phyloP scores from a whole-genome alignment of 768 basidiomycete genomes.

The Suillus lakei region DNA sequence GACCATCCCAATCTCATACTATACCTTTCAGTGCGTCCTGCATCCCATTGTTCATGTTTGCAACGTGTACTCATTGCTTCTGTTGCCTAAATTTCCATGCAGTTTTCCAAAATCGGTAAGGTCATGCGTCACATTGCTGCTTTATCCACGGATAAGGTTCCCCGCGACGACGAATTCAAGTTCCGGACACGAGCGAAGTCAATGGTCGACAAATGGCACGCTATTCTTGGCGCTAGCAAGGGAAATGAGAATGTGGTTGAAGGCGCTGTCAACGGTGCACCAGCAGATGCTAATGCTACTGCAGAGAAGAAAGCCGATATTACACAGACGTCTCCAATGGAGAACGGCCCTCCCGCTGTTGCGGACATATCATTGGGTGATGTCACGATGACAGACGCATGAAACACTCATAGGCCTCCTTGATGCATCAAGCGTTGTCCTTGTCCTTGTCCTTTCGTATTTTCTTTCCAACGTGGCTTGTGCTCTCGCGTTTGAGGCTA shows the following conservation, averaged over 20 bases:
- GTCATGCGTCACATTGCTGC: slow-evolving; percentile 68
- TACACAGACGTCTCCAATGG: slow-evolving; percentile 23
- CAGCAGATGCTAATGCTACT: slow-evolving; percentile 23
- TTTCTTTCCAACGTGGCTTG: slow-evolving; percentile 6
- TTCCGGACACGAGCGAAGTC: slow-evolving; percentile 54
- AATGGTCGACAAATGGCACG: slow-evolving; percentile 53
- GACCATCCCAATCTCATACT: slow-evolving; percentile 74
- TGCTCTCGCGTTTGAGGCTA: slow-evolving; percentile 1
- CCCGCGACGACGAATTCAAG: slow-evolving; percentile 56
- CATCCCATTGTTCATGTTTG: slow-evolving; percentile 13
- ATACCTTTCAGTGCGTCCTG: slow-evolving; percentile 60
- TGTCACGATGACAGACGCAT: slow-evolving; percentile 48
- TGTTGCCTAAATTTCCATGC: slow-evolving; percentile 11
- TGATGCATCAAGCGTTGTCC: slow-evolving; percentile 4
- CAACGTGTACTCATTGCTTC: slow-evolving; percentile 12
- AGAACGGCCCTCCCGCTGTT: slow-evolving; percentile 36
- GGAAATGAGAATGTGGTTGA: slow-evolving; percentile 36
- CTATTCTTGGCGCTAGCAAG: slow-evolving; percentile 40
- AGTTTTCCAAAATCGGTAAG: slow-evolving; percentile 57
- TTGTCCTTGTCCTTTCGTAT: slow-evolving; percentile 17
- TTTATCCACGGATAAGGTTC: slow-evolving; percentile 46
- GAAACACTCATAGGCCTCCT: slow-evolving; percentile 10
- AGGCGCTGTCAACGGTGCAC: slow-evolving; percentile 28
- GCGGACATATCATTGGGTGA: slow-evolving; percentile 38
- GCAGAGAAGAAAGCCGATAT: slow-evolving; percentile 25